A percentile compares a stretch with the other conserved stretches of the same genome.
Conservation (phyloP, 805 yeast species). For the Starmerella tilneyi region DNA sequence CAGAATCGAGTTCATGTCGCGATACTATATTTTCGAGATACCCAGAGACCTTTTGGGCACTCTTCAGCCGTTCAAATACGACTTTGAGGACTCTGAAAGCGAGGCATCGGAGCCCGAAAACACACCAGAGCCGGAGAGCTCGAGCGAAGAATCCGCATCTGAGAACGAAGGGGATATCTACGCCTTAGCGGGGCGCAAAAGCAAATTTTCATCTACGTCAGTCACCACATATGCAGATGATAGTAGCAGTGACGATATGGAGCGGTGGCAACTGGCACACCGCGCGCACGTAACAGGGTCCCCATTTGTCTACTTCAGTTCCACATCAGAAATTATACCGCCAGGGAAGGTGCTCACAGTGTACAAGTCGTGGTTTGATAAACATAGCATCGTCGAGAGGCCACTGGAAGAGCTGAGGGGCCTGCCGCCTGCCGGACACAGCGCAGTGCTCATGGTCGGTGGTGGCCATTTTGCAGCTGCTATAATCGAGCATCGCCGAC, state of each 20-base stretch:
- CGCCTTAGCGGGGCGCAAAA: neutral
- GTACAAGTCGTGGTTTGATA: constrained; percentile 53
- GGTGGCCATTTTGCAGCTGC: constrained; percentile 99
- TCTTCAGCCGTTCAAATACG: constrained; percentile 26
- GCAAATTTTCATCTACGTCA: constrained; percentile 33
- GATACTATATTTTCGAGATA: constrained; percentile 22
- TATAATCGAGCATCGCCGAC: constrained; percentile 59
- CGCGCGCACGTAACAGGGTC: constrained; percentile 38
- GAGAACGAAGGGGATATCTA: constrained; percentile 27
- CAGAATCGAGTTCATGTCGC: no score
- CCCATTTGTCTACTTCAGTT: constrained; percentile 53
- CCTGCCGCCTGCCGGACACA: constrained; percentile 35
- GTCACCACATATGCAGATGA: constrained; percentile 38
- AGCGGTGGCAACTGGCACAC: constrained; percentile 22
- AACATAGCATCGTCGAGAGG: constrained; percentile 32
- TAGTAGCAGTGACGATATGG: constrained; percentile 14
- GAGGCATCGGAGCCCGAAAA: constrained; percentile 8
- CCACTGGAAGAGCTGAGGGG: constrained; percentile 43
- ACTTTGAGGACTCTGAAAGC: constrained; percentile 17
- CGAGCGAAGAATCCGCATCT: constrained; percentile 15
- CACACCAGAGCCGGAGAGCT: constrained; percentile 5
- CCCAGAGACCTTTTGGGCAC: constrained; percentile 22
- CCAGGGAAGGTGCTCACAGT: constrained; percentile 47
- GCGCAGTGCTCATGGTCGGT: constrained; percentile 86
- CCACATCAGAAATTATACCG: constrained; percentile 31